Evolutionary conservation across 1,139 yeast genomes (phyloP).

Genomic region (Kodamaea derodonti): DNA sequence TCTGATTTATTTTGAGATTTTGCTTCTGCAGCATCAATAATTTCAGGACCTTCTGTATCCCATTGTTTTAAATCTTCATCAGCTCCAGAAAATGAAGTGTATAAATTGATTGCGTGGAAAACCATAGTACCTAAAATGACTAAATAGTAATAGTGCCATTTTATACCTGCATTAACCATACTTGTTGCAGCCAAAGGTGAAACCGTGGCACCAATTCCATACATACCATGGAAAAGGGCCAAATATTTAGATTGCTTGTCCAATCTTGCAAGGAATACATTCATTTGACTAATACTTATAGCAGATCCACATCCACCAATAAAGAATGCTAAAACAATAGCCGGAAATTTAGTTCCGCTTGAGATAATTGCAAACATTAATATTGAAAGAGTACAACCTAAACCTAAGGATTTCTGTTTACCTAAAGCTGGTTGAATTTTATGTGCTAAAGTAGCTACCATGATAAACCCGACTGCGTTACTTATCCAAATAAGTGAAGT

Average conservation of each 20-base stretch:
- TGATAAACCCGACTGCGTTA: slow-evolving; percentile 43
- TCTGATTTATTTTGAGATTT: slow-evolving; percentile 3
- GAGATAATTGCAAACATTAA: slow-evolving; percentile 40
- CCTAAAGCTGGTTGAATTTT: slow-evolving; percentile 41
- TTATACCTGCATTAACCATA: slow-evolving; percentile 42
- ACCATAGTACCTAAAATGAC: slow-evolving; percentile 41
- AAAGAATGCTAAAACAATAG: slow-evolving; percentile 50
- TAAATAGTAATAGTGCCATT: slow-evolving; percentile 54
- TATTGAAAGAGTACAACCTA: slow-evolving; percentile 33
- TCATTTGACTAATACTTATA: slow-evolving; percentile 51
- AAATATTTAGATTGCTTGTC: slow-evolving; percentile 46
- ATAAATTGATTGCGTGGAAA: slow-evolving; percentile 21
- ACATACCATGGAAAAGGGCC: slow-evolving; percentile 55
- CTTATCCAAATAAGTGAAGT: slow-evolving; percentile 46
- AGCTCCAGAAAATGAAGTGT: slow-evolving; percentile 38
- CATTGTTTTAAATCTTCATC: slow-evolving; percentile 24
- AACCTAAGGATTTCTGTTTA: slow-evolving; percentile 7
- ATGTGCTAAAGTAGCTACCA: slow-evolving; percentile 37
- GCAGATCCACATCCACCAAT: slow-evolving; percentile 62
- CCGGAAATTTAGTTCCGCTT: slow-evolving; percentile 33
- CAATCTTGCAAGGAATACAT: slow-evolving; percentile 52
- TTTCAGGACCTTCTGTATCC: slow-evolving; percentile 9
- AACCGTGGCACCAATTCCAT: slow-evolving; percentile 62
- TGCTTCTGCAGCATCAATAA: slow-evolving; percentile 1
- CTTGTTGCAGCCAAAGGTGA: slow-evolving; percentile 58